phyloP scores from a whole-genome alignment of 371 early-diverging fungal genomes.

The Apophysomyces sp. region DNA sequence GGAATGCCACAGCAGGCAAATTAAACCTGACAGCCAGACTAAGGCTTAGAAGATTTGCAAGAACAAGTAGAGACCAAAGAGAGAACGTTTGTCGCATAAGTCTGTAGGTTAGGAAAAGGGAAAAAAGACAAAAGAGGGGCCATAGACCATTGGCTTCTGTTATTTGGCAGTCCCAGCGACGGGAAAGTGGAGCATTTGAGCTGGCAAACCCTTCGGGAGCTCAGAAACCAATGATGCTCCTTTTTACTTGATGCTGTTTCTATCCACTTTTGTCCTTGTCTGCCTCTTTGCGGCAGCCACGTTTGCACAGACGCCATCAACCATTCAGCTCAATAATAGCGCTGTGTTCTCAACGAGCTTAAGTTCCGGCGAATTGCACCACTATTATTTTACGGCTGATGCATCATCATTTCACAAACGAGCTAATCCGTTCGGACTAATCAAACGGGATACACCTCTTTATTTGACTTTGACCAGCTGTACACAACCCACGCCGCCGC shows the following conservation, averaged over 20 bases:
- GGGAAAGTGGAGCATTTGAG: background rate
- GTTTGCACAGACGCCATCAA: background rate
- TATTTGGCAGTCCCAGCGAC: background rate
- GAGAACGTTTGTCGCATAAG: background rate
- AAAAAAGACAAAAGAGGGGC: too few species aligned
- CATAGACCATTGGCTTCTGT: too few species aligned
- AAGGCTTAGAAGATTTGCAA: background rate
- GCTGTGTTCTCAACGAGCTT: conserved; percentile 1
- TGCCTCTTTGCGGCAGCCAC: background rate
- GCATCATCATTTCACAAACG: conserved; percentile 9
- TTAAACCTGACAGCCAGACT: conserved; percentile 78
- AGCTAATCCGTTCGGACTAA: conserved; percentile 11
- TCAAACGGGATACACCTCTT: conserved; percentile 5
- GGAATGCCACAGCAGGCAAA: conserved; percentile 51
- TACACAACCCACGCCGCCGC: conserved; percentile 32
- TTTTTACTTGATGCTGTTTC: background rate
- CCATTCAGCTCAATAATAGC: conserved; percentile 17
- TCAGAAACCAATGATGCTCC: background rate
- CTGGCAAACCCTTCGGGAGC: background rate
- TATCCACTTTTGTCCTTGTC: background rate
- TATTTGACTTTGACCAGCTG: conserved; percentile 35
- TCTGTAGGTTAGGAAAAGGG: too few species aligned
- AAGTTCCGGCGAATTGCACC: conserved; percentile 19
- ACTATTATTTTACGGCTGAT: conserved; percentile 16
- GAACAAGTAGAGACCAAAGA: background rate